Conservation (phyloP, 768 basidiomycete genomes). For the Nidularia sp. region DNA sequence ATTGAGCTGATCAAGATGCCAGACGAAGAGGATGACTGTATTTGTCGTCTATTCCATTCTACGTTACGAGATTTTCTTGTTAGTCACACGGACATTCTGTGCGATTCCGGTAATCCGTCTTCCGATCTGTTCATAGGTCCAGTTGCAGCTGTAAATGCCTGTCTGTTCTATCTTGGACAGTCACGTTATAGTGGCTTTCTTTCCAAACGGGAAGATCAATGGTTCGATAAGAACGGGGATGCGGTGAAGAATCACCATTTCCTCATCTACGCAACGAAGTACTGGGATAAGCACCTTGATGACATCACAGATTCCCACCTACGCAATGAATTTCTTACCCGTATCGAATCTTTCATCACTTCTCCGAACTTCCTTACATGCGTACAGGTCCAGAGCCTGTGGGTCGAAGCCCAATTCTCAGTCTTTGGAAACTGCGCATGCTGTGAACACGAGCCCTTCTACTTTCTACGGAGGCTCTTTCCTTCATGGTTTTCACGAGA, state of each 20-base stretch:
- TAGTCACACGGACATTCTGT: constrained; percentile 10
- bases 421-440: constrained; percentile 7
- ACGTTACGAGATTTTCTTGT: constrained; percentile 19
- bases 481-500: constrained; percentile 18
- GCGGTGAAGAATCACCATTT: constrained; percentile 19
- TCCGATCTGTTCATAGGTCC: constrained; percentile 9
- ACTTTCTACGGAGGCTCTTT: constrained; percentile 10
- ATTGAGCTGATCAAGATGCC: constrained; percentile 8
- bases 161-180: constrained; percentile 18
- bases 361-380: constrained; percentile 24
- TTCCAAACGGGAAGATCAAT: constrained; percentile 7
- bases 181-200: constrained; percentile 12
- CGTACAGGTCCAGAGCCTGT: constrained; percentile 23
- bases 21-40: constrained; percentile 6
- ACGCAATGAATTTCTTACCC: constrained; percentile 4
- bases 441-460: background rate
- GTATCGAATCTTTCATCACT: constrained; percentile 14
- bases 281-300: constrained; percentile 26
- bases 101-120: background rate
- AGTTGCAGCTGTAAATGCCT: constrained; percentile 14
- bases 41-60: constrained; percentile 21
- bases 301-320: constrained; percentile 3
- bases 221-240: constrained; percentile 15
- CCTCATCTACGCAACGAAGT: constrained; percentile 21
- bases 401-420: constrained; percentile 20